Evolutionary conservation across 208 protist genomes (phyloP), one percentile per base, ranked within the genome.

Genomic region (Acanthamoeba castellanii): DNA sequence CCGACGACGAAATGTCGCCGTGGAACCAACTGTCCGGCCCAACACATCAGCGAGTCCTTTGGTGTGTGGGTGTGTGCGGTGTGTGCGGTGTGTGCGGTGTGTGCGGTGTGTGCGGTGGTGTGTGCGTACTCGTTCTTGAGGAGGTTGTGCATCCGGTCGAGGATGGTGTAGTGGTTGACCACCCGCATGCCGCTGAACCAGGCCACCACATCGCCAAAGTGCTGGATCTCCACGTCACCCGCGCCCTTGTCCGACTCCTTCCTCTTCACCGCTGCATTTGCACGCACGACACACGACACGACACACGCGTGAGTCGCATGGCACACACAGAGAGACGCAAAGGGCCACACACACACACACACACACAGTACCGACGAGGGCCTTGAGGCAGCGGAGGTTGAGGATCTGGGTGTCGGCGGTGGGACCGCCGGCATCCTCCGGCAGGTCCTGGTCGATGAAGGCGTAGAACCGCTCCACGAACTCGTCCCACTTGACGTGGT

Each of bases 401-500:
- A 68, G 45, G 50, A 57, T 18, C 3, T 89, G 13, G n/a, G 32
- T 32, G n/a, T 89, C 45, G 2, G 37, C 9, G 22, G 52, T 89
- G 52, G 55, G 16, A n/a, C 52, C 82, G 22, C n/a, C 30, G n/a
- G 20, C 30, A 47, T 89, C 82, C 42, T 89, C 82, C 5, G 82
- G 82, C 82, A 57, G 9, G 14, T 89, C 82, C 47, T 45, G 50
- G 9, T 66, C 50, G n/a, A 89, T 34, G 55, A 89, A 89, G 52
- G 45, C 55, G 55, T 89, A 89, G 82, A 89, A 89, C 7, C 52
- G 42, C 14, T 89, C 52, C 16, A 37, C 55, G 42, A 89, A 89
- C 82, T 89, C 32, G n/a, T 89, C 82, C 82, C 82, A 89, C 45
- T 66, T 89, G 52, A 89, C 82, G n/a, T n/a, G 22, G 55, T 89